These are phyloP conservation scores for Eucalyptus viminalis DNA, from an alignment of 345 rosid genomes.

Conservation along the genomic window DNA sequence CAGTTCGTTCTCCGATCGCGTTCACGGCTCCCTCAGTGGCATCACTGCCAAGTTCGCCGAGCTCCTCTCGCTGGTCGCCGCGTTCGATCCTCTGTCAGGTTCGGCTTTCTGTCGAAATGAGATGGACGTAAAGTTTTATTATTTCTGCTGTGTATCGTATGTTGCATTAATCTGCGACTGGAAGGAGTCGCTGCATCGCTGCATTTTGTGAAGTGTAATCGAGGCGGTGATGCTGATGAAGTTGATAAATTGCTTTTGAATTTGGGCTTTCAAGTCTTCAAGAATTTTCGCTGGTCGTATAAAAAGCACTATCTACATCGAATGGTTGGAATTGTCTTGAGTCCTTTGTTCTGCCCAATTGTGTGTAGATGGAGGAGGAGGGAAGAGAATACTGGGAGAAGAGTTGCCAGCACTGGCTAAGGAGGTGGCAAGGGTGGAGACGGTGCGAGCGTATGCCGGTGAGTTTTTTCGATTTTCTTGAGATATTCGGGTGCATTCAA, in stretches of 20 bases:
- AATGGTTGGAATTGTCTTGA: not conserved
- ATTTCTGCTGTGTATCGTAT: not conserved
- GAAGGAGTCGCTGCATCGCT: not conserved
- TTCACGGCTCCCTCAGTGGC: constrained; percentile 15
- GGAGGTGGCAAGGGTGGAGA: constrained; percentile 88
- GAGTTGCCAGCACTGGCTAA: constrained; percentile 75
- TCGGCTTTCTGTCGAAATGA: not conserved
- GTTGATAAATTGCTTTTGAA: not conserved
- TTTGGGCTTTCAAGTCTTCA: not conserved
- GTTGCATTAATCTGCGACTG: not conserved
- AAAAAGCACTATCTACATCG: not conserved
- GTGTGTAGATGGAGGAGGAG: constrained; percentile 25
- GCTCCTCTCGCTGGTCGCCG: constrained; percentile 34
- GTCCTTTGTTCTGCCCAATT: not conserved
- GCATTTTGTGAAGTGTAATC: not conserved
- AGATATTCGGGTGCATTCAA: not conserved
- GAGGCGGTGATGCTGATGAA: not conserved
- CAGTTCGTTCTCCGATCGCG: constrained; percentile 58
- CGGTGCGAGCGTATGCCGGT: constrained; percentile 80
- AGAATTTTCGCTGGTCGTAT: not conserved
- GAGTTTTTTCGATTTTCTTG: not conserved
- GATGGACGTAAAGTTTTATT: not conserved
- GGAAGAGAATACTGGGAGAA: constrained; percentile 33
- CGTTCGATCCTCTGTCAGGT: constrained; percentile 34
- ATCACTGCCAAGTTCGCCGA: constrained; percentile 33